phyloP scores from a whole-genome alignment of 2,329 filamentous ascomycete species.

The Chrysoporthe deuterocubensis region DNA sequence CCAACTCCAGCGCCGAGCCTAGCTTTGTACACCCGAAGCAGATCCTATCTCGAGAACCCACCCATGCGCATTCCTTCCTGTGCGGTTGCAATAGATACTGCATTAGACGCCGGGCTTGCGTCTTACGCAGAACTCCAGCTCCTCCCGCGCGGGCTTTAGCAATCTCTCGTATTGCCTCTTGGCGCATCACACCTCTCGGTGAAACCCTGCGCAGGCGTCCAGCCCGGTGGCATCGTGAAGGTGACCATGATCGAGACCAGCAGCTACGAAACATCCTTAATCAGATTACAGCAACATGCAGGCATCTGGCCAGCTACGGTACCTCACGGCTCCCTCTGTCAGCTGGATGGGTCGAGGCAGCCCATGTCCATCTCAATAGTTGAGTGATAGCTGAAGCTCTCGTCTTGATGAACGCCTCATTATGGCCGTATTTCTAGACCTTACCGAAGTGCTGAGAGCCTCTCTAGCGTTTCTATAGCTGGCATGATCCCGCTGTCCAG shows the following conservation, averaged over 20 bases:
- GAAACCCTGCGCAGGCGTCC: background rate
- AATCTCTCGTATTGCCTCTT: slow-evolving; percentile 1
- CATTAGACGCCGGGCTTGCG: background rate
- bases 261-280: background rate
- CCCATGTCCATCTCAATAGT: slow-evolving; percentile 10
- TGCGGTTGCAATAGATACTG: slow-evolving; percentile 9
- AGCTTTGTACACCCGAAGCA: background rate
- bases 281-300: background rate
- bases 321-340: background rate
- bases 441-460: background rate
- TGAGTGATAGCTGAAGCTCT: slow-evolving; percentile 6
- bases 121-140: background rate
- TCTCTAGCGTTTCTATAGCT: background rate
- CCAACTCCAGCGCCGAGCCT: background rate
- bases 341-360: background rate
- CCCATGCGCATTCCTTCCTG: slow-evolving; percentile 8
- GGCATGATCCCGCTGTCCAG: background rate
- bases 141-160: slow-evolving; percentile 2
- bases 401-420: background rate
- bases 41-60: slow-evolving; percentile 7
- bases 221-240: background rate
- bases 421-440: background rate
- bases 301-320: slow-evolving; percentile 1
- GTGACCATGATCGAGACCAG: background rate
- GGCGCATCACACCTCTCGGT: background rate